A percentile compares a stretch with the other conserved stretches of the same genome.
Conservation (phyloP, 805 yeast species). For the Monosporozyma yasuniensis region DNA sequence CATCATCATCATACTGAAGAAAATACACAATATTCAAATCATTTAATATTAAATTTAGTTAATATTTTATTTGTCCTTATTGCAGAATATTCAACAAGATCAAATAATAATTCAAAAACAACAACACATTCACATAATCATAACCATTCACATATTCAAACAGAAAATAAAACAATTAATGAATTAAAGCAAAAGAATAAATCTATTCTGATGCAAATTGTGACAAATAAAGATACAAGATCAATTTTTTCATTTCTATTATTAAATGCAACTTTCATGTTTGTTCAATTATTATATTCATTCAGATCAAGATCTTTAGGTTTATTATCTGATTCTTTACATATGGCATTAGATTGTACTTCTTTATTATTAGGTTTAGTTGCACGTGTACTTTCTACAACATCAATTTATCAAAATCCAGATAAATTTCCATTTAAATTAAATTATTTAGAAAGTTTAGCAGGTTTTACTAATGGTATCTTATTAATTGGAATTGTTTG, state of each 20-base stretch:
- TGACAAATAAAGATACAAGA: constrained; percentile 58
- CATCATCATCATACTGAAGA: not conserved
- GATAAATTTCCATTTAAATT: constrained; percentile 82
- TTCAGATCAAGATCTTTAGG: constrained; percentile 90
- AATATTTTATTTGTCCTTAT: constrained; percentile 14
- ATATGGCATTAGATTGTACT: constrained; percentile 92
- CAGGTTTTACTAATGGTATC: constrained; percentile 94
- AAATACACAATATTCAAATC: constrained; percentile 1
- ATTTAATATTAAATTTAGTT: constrained; percentile 1
- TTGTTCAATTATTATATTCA: constrained; percentile 84
- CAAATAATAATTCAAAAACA: not conserved
- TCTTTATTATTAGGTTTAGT: constrained; percentile 82
- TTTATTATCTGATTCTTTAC: constrained; percentile 82
- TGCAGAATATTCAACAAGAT: constrained; percentile 11
- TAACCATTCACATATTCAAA: not conserved
- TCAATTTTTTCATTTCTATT: constrained; percentile 83
- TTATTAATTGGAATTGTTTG: constrained; percentile 79
- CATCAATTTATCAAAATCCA: constrained; percentile 34
- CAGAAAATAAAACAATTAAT: not conserved
- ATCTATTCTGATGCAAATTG: constrained; percentile 28
- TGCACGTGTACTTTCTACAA: constrained; percentile 63
- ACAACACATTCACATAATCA: not conserved
- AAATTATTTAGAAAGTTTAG: constrained; percentile 71
- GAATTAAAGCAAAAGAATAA: constrained; percentile 1
- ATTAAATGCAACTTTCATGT: constrained; percentile 86